Evolutionary conservation across 768 basidiomycete species (phyloP), one percentile per base, ranked within the genome.

Genomic region (Boletus subcaerulescens): DNA sequence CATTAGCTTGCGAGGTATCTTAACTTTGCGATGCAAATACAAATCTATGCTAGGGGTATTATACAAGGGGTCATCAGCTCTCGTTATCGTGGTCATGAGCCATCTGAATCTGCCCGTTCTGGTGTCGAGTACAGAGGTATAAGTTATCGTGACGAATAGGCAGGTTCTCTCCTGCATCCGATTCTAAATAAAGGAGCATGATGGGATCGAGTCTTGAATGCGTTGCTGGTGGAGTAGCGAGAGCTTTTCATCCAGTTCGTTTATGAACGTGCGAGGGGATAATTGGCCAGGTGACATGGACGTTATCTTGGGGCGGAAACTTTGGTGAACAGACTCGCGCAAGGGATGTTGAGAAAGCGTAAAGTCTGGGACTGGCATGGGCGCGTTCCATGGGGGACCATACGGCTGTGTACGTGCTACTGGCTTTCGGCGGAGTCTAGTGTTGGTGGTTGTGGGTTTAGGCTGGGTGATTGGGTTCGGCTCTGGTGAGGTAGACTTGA

Each of bases 331-430:
- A 20, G 39, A 53, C 3, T 29, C 29, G 33, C 33, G 18, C 3
- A 26, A n/a, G 45, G 26, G 32, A 48, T 49, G 54, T 7, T 31
- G 49, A 12, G 55, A 24, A 14, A 48, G 45, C 40, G 8, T 10
- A 1, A 24, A 40, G 17, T 65, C 60, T 13, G 36, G 45, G n/a
- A 53, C 40, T 17, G 67, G 67, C 68, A 70, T 70, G 2, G 56
- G 53, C 17, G 61, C 66, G 55, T 71, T 75, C 61, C 72, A 74
- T 5, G 74, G 73, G 35, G 71, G 66, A 12, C 71, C 68, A 24
- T 74, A 74, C 5, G 74, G 73, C 17, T 74, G 73, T 12, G 74
- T 74, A 17, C 73, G 73, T 35, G 63, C 53, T 5, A 61, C 61
- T 4, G 68, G 63, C 41, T 64, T 71, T 48, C 57, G 54, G 17